Evolutionary conservation across 352 stramenopile genomes (phyloP).

Genomic region (Globisporangium nodosum): DNA sequence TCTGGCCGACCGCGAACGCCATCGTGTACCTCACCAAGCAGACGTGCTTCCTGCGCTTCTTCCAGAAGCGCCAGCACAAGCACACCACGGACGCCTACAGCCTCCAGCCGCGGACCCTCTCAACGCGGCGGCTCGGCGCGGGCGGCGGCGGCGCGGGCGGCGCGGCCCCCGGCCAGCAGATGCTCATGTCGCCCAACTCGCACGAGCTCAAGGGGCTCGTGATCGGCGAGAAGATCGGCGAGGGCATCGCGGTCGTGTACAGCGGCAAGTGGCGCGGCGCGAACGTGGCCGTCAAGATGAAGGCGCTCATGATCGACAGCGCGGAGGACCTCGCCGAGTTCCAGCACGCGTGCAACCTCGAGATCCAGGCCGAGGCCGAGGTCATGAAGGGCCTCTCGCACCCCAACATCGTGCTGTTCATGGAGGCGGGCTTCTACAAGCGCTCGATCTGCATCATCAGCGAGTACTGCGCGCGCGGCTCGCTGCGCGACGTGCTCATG

Average conservation of each 20-base stretch:
- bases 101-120: conserved; percentile 14
- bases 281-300: conserved; percentile 95
- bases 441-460: conserved; percentile 93
- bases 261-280: conserved; percentile 94
- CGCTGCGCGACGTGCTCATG: conserved; percentile 92
- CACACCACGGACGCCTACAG: conserved; percentile 19
- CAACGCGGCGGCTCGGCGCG: not conserved
- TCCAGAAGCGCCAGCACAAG: conserved; percentile 28
- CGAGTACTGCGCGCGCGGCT: conserved; percentile 93
- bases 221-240: conserved; percentile 78
- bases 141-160: not conserved
- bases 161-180: conserved; percentile 12
- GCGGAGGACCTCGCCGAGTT: conserved; percentile 63
- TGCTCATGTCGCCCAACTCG: conserved; percentile 53
- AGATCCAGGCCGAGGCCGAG: conserved; percentile 78
- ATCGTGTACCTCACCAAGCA: conserved; percentile 71
- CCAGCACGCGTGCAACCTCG: conserved; percentile 75
- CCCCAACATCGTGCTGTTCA: conserved; percentile 87
- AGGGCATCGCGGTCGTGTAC: conserved; percentile 90
- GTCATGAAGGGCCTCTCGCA: conserved; percentile 80
- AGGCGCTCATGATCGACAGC: conserved; percentile 67
- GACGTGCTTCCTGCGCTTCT: conserved; percentile 48
- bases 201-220: conserved; percentile 78
- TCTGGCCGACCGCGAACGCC: conserved; percentile 79
- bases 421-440: conserved; percentile 83